Percentiles rank a stretch among this genome's conserved stretches.
Conservation (phyloP, 2,329 filamentous ascomycete genomes). For the Leptographium procerum region DNA sequence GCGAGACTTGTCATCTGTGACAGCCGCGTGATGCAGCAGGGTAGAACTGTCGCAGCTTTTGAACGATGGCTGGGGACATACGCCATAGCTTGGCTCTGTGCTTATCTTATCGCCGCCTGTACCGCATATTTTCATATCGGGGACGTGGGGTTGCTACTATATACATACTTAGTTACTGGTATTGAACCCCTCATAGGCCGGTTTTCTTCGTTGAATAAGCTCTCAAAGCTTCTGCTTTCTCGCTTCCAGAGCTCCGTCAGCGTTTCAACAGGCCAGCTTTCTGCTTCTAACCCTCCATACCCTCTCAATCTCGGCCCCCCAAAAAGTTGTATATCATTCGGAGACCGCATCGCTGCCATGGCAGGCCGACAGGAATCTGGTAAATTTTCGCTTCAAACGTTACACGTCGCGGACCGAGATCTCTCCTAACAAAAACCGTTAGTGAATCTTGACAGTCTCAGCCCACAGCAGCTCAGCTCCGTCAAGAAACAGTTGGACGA, state of each 20-base stretch:
- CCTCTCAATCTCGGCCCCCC: too few relatives aligned
- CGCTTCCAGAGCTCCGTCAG: neutral
- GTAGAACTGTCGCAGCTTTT: neutral
- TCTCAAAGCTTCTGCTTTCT: neutral
- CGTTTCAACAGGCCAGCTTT: neutral
- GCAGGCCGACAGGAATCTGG: constrained; percentile 12
- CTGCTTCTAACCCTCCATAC: neutral
- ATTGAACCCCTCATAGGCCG: neutral
- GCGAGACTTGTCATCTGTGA: neutral
- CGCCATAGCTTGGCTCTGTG: too few relatives aligned
- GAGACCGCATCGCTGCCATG: constrained; percentile 1
- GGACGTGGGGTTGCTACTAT: neutral
- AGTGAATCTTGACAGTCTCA: constrained; percentile 64
- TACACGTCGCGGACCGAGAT: neutral
- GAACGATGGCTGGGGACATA: neutral
- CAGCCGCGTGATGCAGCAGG: too few relatives aligned
- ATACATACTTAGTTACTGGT: neutral
- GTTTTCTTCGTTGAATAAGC: neutral
- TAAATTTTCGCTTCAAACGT: neutral
- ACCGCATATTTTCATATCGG: neutral
- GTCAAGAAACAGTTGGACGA: constrained; percentile 95
- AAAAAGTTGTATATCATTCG: neutral
- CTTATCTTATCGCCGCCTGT: neutral
- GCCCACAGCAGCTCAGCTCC: constrained; percentile 72
- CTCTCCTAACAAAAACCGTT: neutral